These are phyloP conservation scores for Podospora anserina DNA, from an alignment of 495 filamentous ascomycete genomes.

Conservation along the genomic window DNA sequence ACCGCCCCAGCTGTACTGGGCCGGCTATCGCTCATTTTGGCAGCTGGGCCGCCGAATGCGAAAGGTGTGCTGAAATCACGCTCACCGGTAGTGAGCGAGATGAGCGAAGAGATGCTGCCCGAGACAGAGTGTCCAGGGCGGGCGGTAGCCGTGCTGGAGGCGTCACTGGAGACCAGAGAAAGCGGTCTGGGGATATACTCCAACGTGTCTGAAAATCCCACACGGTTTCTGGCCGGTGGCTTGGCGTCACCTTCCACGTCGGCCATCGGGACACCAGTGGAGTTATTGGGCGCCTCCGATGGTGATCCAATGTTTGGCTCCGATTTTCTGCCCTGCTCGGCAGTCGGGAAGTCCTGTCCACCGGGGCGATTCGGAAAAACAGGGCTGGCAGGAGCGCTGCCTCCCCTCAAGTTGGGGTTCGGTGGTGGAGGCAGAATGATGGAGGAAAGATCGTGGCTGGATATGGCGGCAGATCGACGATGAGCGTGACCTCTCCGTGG, in stretches of 20 bases:
- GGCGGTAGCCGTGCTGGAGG: slow-evolving; percentile 62
- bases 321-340: slow-evolving; percentile 7
- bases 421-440: slow-evolving; percentile 63
- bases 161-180: slow-evolving; percentile 71
- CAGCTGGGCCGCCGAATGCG: slow-evolving; percentile 27
- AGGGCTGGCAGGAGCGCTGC: slow-evolving; percentile 69
- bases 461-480: slow-evolving; percentile 81
- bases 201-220: slow-evolving; percentile 59
- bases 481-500: slow-evolving; percentile 73
- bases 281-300: slow-evolving; percentile 3
- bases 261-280: slow-evolving; percentile 9
- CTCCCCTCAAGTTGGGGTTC: slow-evolving; percentile 47
- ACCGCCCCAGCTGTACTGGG: slow-evolving; percentile 54
- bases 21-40: slow-evolving; percentile 36
- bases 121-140: slow-evolving; percentile 61
- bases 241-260: slow-evolving; percentile 37
- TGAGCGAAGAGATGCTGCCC: slow-evolving; percentile 61
- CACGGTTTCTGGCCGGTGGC: slow-evolving; percentile 43
- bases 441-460: slow-evolving; percentile 70
- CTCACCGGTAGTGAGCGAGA: slow-evolving; percentile 47
- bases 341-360: slow-evolving; percentile 39
- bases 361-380: slow-evolving; percentile 42
- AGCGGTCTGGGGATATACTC: slow-evolving; percentile 70
- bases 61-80: slow-evolving; percentile 33
- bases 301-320: slow-evolving; percentile 11